These are phyloP conservation scores for Auriscalpium microsporum DNA, from an alignment of 768 basidiomycete genomes.

Conservation along the genomic window DNA sequence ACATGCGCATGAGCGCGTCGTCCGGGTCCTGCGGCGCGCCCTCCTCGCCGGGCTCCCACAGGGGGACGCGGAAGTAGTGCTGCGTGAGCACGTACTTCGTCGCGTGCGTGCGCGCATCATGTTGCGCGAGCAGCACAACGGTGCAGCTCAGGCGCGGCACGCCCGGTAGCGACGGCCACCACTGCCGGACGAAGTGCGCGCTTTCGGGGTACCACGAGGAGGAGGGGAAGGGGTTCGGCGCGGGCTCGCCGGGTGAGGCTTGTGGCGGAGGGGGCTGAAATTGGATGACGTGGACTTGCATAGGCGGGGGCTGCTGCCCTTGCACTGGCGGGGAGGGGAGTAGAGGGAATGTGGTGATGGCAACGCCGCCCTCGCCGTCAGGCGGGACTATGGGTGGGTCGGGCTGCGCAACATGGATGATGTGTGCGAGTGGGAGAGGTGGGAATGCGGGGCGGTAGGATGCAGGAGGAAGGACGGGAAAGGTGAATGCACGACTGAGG, in stretches of 20 bases:
- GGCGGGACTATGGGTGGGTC: neutral
- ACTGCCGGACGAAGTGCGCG: conserved; percentile 72
- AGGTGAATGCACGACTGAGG: conserved; percentile 18
- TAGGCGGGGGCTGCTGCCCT: neutral
- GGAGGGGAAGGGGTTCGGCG: conserved; percentile 53
- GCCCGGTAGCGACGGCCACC: conserved; percentile 64
- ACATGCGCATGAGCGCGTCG: conserved; percentile 55
- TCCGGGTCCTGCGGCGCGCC: conserved; percentile 21
- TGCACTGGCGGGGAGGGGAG: neutral
- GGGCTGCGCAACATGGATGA: conserved; percentile 3
- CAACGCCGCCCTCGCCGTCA: neutral
- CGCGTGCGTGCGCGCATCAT: conserved; percentile 50
- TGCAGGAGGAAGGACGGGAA: conserved; percentile 11
- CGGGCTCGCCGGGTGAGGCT: neutral
- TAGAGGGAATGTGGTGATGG: neutral
- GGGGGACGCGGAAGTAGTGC: conserved; percentile 67
- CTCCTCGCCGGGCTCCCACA: conserved; percentile 20
- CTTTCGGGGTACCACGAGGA: conserved; percentile 66
- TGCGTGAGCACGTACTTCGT: conserved; percentile 62
- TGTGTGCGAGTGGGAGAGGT: neutral
- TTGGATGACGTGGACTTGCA: neutral
- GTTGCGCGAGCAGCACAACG: conserved; percentile 56
- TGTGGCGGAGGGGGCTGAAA: neutral
- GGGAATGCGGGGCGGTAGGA: conserved; percentile 10
- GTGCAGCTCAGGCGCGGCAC: conserved; percentile 66